A percentile compares a stretch with the other conserved stretches of the same genome.
Evolutionary conservation across 2,329 filamentous ascomycete genomes (phyloP).

Genomic region (Delphinella strobiligena): DNA sequence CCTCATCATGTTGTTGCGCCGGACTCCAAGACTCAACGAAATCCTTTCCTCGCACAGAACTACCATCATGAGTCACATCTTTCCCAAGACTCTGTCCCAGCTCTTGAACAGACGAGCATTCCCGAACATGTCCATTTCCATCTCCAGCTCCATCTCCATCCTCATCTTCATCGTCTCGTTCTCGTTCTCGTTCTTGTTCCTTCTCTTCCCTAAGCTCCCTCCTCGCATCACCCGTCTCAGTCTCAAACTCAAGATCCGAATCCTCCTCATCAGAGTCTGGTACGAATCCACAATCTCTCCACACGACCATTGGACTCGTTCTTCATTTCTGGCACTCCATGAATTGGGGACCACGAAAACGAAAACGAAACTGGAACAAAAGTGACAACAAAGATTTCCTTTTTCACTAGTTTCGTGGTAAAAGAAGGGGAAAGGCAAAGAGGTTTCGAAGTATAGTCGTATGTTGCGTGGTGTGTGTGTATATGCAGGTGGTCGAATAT

Average conservation of each 20-base stretch:
- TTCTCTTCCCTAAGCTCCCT: too few species aligned
- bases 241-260: neutral
- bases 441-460: neutral
- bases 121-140: neutral
- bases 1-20: neutral
- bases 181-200: too few species aligned
- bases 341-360: too few species aligned
- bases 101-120: too few species aligned
- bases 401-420: too few species aligned
- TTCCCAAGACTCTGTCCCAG: too few species aligned
- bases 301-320: slow-evolving; percentile 32
- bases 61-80: neutral
- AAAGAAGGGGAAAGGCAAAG: too few species aligned
- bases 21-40: too few species aligned
- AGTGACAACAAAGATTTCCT: too few species aligned
- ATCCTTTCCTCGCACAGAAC: neutral
- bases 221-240: too few species aligned
- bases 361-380: too few species aligned
- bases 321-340: slow-evolving; percentile 13
- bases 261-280: slow-evolving; percentile 39
- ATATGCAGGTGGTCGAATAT: neutral
- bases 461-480: neutral
- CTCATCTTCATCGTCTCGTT: neutral
- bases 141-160: neutral
- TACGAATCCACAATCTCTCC: slow-evolving; percentile 37